Evolutionary conservation across 176 grass and related monocot species (phyloP).

Genomic region (Cenchrus fungigraminus): DNA sequence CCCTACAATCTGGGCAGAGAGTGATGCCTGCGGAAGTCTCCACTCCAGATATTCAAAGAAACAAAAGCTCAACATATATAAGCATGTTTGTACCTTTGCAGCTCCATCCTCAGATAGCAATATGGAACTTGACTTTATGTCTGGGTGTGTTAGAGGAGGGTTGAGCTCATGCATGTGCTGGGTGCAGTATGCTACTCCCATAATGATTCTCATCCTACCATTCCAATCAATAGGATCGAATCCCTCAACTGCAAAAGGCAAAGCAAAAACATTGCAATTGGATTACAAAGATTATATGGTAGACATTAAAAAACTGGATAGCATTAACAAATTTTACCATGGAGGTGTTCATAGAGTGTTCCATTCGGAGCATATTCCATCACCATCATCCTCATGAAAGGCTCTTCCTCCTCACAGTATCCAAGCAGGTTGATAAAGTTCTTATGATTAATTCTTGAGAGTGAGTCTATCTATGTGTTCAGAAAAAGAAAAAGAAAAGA

Average conservation of each 20-base stretch:
- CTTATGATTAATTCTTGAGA: constrained; percentile 97
- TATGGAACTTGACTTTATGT: constrained; percentile 79
- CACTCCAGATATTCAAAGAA: constrained; percentile 12
- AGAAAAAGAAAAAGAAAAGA: constrained; percentile 23
- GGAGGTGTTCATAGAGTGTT: constrained; percentile 92
- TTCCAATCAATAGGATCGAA: constrained; percentile 94
- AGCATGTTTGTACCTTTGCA: constrained; percentile 67
- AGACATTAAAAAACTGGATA: constrained; percentile 2
- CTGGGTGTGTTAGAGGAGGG: constrained; percentile 72
- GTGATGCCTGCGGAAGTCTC: neutral
- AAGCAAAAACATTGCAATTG: constrained; percentile 33
- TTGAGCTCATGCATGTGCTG: constrained; percentile 92
- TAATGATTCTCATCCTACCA: constrained; percentile 88
- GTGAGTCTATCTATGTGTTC: constrained; percentile 78
- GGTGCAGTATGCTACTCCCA: constrained; percentile 88
- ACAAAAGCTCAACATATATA: constrained; percentile 1
- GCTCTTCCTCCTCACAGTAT: constrained; percentile 89
- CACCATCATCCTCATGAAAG: constrained; percentile 99
- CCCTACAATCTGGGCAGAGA: neutral
- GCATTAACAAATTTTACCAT: constrained; percentile 56
- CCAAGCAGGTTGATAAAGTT: constrained; percentile 96
- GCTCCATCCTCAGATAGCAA: constrained; percentile 92
- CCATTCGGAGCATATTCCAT: constrained; percentile 90
- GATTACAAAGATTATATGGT: constrained; percentile 13
- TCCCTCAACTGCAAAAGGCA: constrained; percentile 73